Percentiles rank a stretch among this genome's conserved stretches.
phyloP scores from a whole-genome alignment of 306 rosid genomes.

The Notholithocarpus densiflorus region DNA sequence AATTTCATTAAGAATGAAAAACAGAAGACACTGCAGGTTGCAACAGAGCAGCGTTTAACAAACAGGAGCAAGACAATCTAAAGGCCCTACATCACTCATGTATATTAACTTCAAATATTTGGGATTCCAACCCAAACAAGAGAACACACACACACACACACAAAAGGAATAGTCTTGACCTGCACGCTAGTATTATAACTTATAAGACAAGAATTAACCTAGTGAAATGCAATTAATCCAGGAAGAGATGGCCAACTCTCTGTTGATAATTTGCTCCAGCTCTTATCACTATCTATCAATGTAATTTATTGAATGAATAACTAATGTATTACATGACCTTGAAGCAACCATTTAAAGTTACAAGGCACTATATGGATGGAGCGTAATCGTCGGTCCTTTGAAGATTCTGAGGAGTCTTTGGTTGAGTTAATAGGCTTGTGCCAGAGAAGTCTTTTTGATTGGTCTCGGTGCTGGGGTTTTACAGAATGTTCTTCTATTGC shows the following conservation, averaged over 20 bases:
- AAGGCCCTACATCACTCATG: not conserved
- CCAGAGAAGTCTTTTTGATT: too few species aligned
- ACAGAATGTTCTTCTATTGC: too few species aligned
- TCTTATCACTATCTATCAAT: not conserved
- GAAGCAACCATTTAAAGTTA: not conserved
- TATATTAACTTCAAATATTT: not conserved
- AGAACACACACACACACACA: not conserved
- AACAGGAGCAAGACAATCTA: not conserved
- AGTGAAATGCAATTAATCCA: not conserved
- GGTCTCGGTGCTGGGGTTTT: too few species aligned
- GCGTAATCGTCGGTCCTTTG: too few species aligned
- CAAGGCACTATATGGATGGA: too few species aligned
- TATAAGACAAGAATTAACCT: not conserved
- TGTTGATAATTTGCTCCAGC: not conserved
- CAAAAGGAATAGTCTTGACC: not conserved
- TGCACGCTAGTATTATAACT: not conserved
- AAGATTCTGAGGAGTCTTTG: too few species aligned
- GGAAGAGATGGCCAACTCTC: constrained; percentile 4
- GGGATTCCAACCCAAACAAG: too few species aligned
- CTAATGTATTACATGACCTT: not conserved
- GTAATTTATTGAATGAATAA: not conserved
- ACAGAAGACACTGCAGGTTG: not conserved
- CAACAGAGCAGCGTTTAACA: not conserved
- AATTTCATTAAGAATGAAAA: not conserved
- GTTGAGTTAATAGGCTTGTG: too few species aligned